Evolutionary conservation across 768 basidiomycete genomes (phyloP).

Genomic region (Hortiboletus flavorubellus): DNA sequence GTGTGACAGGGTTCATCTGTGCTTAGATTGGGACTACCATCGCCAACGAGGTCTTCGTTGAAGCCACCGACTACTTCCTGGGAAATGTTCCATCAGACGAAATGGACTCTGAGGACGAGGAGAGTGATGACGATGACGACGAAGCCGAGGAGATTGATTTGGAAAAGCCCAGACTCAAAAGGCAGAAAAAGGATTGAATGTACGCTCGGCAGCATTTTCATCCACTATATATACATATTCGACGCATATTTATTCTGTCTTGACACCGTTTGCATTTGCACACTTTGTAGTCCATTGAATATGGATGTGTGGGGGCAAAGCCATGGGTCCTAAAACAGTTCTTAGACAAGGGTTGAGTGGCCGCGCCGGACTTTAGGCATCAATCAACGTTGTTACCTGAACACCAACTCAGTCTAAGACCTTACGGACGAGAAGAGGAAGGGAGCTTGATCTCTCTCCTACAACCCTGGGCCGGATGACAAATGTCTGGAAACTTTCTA

Average conservation of each 20-base stretch:
- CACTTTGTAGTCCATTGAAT: not conserved
- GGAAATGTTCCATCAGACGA: constrained; percentile 61
- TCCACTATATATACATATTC: constrained; percentile 11
- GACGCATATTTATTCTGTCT: constrained; percentile 26
- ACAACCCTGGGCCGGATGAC: constrained; percentile 58
- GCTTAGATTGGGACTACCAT: constrained; percentile 66
- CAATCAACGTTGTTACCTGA: not conserved
- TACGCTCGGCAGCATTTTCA: constrained; percentile 9
- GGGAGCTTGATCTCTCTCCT: constrained; percentile 51
- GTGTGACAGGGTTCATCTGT: constrained; percentile 5
- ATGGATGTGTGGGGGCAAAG: not conserved
- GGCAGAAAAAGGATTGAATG: constrained; percentile 47
- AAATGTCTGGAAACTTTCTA: constrained; percentile 64
- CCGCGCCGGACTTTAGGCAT: too few species aligned
- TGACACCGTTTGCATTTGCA: constrained; percentile 7
- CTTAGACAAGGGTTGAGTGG: not conserved
- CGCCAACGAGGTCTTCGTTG: constrained; percentile 75
- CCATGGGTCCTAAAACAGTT: not conserved
- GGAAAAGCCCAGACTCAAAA: constrained; percentile 78
- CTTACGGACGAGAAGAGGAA: constrained; percentile 48
- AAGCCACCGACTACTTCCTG: constrained; percentile 79
- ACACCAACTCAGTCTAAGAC: constrained; percentile 16
- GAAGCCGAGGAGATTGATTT: constrained; percentile 86
- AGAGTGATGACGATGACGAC: constrained; percentile 70
- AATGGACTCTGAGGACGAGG: constrained; percentile 62